These are phyloP conservation scores for Ceratocystis ficicola DNA, from an alignment of 2,329 filamentous ascomycete genomes.

Conservation along the genomic window DNA sequence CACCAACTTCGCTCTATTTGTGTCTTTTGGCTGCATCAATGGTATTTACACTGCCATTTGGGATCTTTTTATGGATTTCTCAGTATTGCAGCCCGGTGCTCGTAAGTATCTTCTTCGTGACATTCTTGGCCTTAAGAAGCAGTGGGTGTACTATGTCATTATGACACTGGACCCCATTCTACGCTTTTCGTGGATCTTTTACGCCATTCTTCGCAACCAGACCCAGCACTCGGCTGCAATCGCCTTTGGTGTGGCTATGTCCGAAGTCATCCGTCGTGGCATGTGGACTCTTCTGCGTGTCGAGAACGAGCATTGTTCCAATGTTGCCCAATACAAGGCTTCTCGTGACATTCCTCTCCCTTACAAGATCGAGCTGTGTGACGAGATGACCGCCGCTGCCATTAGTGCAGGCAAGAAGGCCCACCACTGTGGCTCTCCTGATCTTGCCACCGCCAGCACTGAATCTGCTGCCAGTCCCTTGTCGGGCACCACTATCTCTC, in stretches of 20 bases:
- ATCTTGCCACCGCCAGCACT: neutral
- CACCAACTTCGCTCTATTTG: slow-evolving; percentile 56
- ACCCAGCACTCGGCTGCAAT: slow-evolving; percentile 71
- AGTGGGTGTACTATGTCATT: slow-evolving; percentile 75
- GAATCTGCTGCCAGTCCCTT: neutral
- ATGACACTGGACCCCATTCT: slow-evolving; percentile 75
- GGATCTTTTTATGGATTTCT: slow-evolving; percentile 96
- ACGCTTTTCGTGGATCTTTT: slow-evolving; percentile 90
- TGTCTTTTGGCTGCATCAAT: slow-evolving; percentile 70
- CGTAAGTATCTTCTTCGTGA: slow-evolving; percentile 59
- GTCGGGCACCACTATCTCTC: neutral
- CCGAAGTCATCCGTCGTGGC: slow-evolving; percentile 72
- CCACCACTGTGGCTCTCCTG: neutral
- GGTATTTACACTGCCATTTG: slow-evolving; percentile 72
- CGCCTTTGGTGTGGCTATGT: slow-evolving; percentile 65
- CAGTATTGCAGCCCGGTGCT: slow-evolving; percentile 65
- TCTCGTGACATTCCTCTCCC: slow-evolving; percentile 77
- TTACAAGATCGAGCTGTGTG: slow-evolving; percentile 47
- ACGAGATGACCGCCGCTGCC: slow-evolving; percentile 18
- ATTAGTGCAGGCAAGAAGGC: neutral
- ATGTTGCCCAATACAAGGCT: slow-evolving; percentile 81
- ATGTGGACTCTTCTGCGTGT: slow-evolving; percentile 90
- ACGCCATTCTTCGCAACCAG: slow-evolving; percentile 69
- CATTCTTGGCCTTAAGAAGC: slow-evolving; percentile 63
- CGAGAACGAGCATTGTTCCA: slow-evolving; percentile 93